Base-by-base conservation (phyloP, 768 basidiomycete genomes). In the Piloderma croceum region DNA sequence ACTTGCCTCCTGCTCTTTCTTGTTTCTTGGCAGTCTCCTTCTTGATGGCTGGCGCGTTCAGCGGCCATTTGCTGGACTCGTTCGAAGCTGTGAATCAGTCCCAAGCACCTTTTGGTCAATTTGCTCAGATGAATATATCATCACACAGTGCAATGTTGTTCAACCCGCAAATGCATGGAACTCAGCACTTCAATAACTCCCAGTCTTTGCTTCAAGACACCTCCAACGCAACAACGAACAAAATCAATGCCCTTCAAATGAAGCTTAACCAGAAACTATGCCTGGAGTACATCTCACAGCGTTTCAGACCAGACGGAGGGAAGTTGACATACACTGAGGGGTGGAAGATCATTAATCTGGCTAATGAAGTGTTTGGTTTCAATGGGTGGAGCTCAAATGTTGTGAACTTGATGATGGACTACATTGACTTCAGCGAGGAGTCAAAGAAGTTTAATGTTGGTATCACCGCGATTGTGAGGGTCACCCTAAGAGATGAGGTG, bases 351-450 rank as follows among this genome's bases (percentile, higher is more conserved):
- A 96, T 99, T 61, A 94, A 93, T 55, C 73, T 99, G 18, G 96
- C 94, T 2, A 99, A 99, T 58, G 94, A 99, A 48, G 87, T 98
- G 31, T 98, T 99, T 63, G 94, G 94, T 1, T 97, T 91, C 69
- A 90, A 98, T 47, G 96, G 93, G 19, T 93, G 91, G 93, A 87
- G 83, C 45, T 86, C 89, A 2, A 83, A 61, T 34, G 69, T 94
- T 34, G 74, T 87, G 45, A 86, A 57, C 40, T 61, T 96, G 24
- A 76, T 77, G 6, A 86, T 81, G 3, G 87, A 89, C 53, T 88
- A 85, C 58, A 60, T 83, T 42, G 94, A 98, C 57, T 76, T 64
- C 50, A 78, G 70, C 48, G 78, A 85, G 42, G 80, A 88, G 41
- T 72, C 79, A 3, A 68, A 63, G 42, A 61, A 81, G 46, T 89